phyloP scores from a whole-genome alignment of 805 yeast species.

The Komagataella ulmi region DNA sequence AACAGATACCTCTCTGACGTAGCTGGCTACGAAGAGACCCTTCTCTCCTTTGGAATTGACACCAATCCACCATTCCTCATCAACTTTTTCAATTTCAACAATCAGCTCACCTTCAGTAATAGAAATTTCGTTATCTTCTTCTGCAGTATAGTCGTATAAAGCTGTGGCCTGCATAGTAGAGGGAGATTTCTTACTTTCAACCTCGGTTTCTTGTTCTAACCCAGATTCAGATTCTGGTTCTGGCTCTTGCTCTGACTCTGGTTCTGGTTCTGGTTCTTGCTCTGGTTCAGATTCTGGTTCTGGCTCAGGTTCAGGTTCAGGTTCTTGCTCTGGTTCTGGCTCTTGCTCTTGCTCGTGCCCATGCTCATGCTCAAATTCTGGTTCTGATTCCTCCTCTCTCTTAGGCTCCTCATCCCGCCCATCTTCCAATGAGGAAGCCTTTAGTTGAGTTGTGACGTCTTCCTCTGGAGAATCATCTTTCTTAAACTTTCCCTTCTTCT shows the following conservation, averaged over 20 bases:
- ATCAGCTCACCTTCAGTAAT: constrained; percentile 56
- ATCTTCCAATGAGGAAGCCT: constrained; percentile 3
- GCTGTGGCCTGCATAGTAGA: constrained; percentile 44
- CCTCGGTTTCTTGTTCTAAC: constrained; percentile 4
- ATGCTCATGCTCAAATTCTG: constrained; percentile 1
- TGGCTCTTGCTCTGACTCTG: constrained; percentile 8
- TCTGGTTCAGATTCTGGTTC: constrained; percentile 9
- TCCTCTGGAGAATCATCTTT: constrained; percentile 19
- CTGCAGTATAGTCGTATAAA: constrained; percentile 65
- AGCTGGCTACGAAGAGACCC: constrained; percentile 46
- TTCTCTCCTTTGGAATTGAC: constrained; percentile 24
- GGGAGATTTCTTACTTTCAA: constrained; percentile 5
- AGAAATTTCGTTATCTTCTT: constrained; percentile 64
- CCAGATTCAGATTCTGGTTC: constrained; percentile 7
- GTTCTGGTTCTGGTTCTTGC: constrained; percentile 6
- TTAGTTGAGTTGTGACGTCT: constrained; percentile 15
- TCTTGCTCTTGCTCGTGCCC: too few relatives aligned
- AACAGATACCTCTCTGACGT: constrained; percentile 23
- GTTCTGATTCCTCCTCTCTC: constrained; percentile 4
- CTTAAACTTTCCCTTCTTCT: constrained; percentile 59
- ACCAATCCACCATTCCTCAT: constrained; percentile 61
- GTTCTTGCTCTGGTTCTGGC: neutral
- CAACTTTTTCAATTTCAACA: constrained; percentile 53
- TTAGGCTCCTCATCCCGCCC: constrained; percentile 9
- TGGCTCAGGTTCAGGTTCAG: constrained; percentile 9